Evolutionary conservation across 2,329 filamentous ascomycete species (phyloP), one percentile per base, ranked within the genome.

Genomic region (Xylariaceae sp.): DNA sequence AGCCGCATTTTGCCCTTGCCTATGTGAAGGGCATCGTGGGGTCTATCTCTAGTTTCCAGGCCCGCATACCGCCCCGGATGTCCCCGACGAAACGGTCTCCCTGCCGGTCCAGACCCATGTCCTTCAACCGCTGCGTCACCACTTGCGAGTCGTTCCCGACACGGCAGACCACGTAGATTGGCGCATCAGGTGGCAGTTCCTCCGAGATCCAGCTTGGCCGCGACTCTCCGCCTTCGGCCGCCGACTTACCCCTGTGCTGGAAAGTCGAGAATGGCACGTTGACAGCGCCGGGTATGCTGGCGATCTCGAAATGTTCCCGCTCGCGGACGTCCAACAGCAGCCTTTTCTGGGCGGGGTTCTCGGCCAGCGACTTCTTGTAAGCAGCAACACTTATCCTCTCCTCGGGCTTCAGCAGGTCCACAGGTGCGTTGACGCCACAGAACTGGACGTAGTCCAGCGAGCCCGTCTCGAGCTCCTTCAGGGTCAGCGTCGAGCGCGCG

Each of bases 371-470:
- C 5, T 54, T 32, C 13, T 67, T 63, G 46, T 86, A 89, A 5
- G 80, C 70, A 0, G 59, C 49, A 0, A 78, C 77, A 0, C 77
- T 73, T 21, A 94, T 69, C 7, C 88, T 73, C 45, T 92, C 82
- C 1, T 77, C 67, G 0, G 75, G 60, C 5, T 50, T 53, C 1
- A 94, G 66, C 3, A 82, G 42, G 8, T 65, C 60, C 13, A 81
- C 63, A 0, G 77, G 70, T 31, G 54, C 43, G 1, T 61, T 56
- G 1, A 76, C 68, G 4, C 89, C 88, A 52, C 90, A 96, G 53
- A 96, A 95, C 33, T 81, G 77, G 1, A 83, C 71, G 53, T 96
- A 96, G 53, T 95, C 86, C 29, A 89, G 64, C 5, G 75, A 79
- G 0, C 83, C 81, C 0, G 68, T 70, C 14, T 58, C 63, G 32